Evolutionary conservation across 2,329 filamentous ascomycete species (phyloP).

Genomic region (Epichloe glyceriae): DNA sequence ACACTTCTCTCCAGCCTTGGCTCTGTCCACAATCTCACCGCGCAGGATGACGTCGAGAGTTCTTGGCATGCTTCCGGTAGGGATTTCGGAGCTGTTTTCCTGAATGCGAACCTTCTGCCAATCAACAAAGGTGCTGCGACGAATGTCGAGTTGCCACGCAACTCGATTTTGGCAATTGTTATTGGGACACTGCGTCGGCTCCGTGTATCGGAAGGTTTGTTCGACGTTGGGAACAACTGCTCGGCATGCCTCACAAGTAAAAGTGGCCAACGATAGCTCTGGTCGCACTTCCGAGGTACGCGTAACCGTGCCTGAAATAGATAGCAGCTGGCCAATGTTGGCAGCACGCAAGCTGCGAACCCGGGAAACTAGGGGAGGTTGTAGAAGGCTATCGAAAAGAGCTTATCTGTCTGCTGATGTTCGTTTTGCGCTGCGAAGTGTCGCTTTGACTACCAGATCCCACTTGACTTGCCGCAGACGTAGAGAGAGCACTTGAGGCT

Average conservation of each 20-base stretch:
- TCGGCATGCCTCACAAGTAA: slow-evolving; percentile 80
- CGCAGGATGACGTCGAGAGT: slow-evolving; percentile 95
- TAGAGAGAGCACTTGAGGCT: slow-evolving; percentile 57
- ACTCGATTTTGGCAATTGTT: slow-evolving; percentile 71
- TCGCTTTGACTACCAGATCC: slow-evolving; percentile 52
- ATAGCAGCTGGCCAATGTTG: slow-evolving; percentile 85
- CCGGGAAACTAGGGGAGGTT: slow-evolving; percentile 80
- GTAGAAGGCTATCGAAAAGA: slow-evolving; percentile 89
- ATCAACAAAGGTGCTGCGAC: slow-evolving; percentile 94
- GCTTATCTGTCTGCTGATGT: slow-evolving; percentile 92
- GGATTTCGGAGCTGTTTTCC: slow-evolving; percentile 96
- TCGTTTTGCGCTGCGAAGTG: slow-evolving; percentile 67
- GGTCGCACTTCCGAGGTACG: slow-evolving; percentile 94
- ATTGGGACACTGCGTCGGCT: slow-evolving; percentile 93
- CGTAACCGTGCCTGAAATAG: slow-evolving; percentile 93
- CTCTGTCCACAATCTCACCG: slow-evolving; percentile 93
- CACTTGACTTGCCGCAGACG: slow-evolving; percentile 50
- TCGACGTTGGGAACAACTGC: slow-evolving; percentile 81
- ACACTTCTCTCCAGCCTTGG: slow-evolving; percentile 95
- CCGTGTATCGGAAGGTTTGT: slow-evolving; percentile 94
- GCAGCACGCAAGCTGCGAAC: slow-evolving; percentile 75
- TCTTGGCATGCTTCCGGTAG: slow-evolving; percentile 94
- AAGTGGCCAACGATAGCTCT: slow-evolving; percentile 83
- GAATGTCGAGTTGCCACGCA: slow-evolving; percentile 94
- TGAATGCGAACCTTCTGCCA: slow-evolving; percentile 99